Percentiles rank a stretch among this genome's conserved stretches.
These are phyloP conservation scores for Pholiota conissans DNA, from an alignment of 768 basidiomycete species.

Conservation along the genomic window DNA sequence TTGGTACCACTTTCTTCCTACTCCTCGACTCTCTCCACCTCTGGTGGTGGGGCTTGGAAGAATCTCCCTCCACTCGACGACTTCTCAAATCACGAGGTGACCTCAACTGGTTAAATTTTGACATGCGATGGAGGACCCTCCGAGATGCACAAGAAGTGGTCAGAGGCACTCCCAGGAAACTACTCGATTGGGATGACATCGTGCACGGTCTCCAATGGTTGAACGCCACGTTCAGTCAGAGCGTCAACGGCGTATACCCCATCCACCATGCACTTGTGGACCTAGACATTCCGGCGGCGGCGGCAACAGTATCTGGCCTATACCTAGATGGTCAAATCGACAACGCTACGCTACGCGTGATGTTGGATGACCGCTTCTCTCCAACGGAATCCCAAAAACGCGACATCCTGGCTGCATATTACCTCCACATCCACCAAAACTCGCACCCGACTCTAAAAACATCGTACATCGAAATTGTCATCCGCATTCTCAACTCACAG, in stretches of 20 bases:
- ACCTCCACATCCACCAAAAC: conserved; percentile 28
- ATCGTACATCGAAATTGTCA: conserved; percentile 27
- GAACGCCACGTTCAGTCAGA: conserved; percentile 27
- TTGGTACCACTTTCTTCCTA: conserved; percentile 21
- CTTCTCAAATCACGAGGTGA: conserved; percentile 26
- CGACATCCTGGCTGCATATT: conserved; percentile 29
- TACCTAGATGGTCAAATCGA: conserved; percentile 27
- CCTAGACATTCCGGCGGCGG: conserved; percentile 22
- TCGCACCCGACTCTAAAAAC: conserved; percentile 22
- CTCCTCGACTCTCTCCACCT: conserved; percentile 19
- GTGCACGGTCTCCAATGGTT: conserved; percentile 29
- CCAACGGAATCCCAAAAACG: conserved; percentile 26
- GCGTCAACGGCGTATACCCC: conserved; percentile 26
- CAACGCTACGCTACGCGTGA: conserved; percentile 26
- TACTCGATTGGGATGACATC: conserved; percentile 23
- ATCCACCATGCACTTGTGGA: conserved; percentile 26
- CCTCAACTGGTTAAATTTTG: conserved; percentile 28
- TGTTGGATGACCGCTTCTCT: conserved; percentile 31
- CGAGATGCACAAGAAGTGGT: conserved; percentile 26
- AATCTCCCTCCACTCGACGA: conserved; percentile 23
- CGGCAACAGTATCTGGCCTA: conserved; percentile 23
- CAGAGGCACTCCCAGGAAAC: conserved; percentile 21
- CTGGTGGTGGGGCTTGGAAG: conserved; percentile 22
- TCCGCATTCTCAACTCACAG: conserved; percentile 30
- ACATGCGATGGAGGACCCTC: conserved; percentile 30